phyloP scores from a whole-genome alignment of 1,139 yeast genomes.

The Debaryomyces sp. region DNA sequence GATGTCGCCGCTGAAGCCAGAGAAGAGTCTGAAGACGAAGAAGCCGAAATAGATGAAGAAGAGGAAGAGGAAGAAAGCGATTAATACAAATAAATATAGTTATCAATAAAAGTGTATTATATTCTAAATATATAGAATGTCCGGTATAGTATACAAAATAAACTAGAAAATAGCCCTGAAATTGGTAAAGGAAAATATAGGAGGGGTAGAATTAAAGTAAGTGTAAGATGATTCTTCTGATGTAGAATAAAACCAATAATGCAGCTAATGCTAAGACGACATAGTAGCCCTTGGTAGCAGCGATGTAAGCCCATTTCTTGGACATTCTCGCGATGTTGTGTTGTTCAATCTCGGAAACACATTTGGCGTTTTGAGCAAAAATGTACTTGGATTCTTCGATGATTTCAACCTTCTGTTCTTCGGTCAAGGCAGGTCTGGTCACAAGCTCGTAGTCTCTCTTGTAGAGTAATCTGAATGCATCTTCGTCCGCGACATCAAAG shows the following conservation, averaged over 20 bases:
- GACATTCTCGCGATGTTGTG: slow-evolving; percentile 62
- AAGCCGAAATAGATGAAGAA: slow-evolving; percentile 9
- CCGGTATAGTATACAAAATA: slow-evolving; percentile 8
- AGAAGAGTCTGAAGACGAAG: slow-evolving; percentile 13
- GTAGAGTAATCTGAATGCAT: slow-evolving; percentile 62
- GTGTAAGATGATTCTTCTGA: slow-evolving; percentile 24
- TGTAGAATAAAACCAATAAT: slow-evolving; percentile 28
- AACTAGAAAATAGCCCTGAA: not conserved
- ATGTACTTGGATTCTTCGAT: slow-evolving; percentile 70
- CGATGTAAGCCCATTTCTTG: slow-evolving; percentile 58
- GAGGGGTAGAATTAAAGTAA: slow-evolving; percentile 12
- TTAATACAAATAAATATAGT: not conserved
- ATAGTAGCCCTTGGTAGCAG: slow-evolving; percentile 52
- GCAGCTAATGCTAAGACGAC: slow-evolving; percentile 29
- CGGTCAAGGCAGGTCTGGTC: slow-evolving; percentile 69
- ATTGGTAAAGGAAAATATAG: too few relatives aligned
- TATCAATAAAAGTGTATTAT: not conserved
- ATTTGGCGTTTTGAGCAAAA: slow-evolving; percentile 61
- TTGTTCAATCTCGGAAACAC: slow-evolving; percentile 66
- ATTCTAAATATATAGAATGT: not conserved
- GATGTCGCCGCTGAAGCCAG: slow-evolving; percentile 20
- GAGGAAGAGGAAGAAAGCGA: slow-evolving; percentile 1
- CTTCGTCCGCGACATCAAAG: slow-evolving; percentile 72
- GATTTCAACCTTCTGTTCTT: slow-evolving; percentile 68
- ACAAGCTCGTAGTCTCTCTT: slow-evolving; percentile 78